Base-by-base conservation (phyloP, 1,284 basidiomycete species). In the Tilletia setariae region DNA sequence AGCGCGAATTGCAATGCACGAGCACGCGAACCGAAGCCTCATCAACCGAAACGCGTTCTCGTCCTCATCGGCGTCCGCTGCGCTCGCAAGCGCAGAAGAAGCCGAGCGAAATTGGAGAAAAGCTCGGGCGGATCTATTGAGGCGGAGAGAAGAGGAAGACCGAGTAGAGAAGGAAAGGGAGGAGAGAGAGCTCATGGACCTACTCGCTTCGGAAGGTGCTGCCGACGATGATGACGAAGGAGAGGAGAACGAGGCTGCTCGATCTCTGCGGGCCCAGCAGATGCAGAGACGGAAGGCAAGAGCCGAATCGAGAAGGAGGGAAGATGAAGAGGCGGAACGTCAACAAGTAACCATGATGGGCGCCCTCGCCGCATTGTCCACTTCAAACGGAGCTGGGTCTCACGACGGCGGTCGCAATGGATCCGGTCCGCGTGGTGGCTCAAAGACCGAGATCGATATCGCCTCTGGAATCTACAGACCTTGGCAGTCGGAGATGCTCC, bases 1-100 rank as follows among this genome's bases (percentile, higher is more conserved):
- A 84, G 88, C 88, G 9, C 89, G 90, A 46, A 91, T 98, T 67
- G 86, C 88, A 1, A 86, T 51, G 21, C 30, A 65, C 23, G 64
- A 86, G 64, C 94, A 92, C 56, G 56, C 56, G 21, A 61, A 61
- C 56, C 56, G 56, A 7, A 35, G 25, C 56, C 56, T 32, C 23
- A 61, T 61, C 56, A 61, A 25, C 25, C 56, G 56, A 25, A 61
- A 30, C 25, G 25, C 56, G 7, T 21, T 19, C 56, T 61, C 56
- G 30, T 30, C 35, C 2, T 32, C 56, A 3, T 30, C 35, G n/a
- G 30, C 44, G 2, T 59, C 49, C n/a, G 42, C 64, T 44, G 28
- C 28, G 35, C 64, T 46, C 13, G 56, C 56, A 15, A 32, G 28
- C 2, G 8, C 68, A 32, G 80, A 82, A 64, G 72, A 77, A 32